These are phyloP conservation scores for Eucalyptus caleyi DNA, from an alignment of 345 rosid genomes.

Conservation along the genomic window DNA sequence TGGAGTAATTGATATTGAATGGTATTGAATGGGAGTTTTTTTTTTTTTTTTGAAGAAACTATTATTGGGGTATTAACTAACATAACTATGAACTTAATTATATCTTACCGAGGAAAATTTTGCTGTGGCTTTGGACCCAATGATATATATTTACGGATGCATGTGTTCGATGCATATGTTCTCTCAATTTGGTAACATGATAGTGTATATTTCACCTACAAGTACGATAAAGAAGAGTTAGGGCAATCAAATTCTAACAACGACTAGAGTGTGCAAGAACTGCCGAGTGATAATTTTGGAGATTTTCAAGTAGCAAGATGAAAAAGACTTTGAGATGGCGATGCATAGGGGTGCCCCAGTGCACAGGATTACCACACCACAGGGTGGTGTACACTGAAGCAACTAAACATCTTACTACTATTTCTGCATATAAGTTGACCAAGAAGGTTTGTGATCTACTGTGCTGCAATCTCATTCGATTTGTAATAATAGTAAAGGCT, in stretches of 20 bases:
- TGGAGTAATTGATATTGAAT: not conserved
- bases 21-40: not conserved
- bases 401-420: not conserved
- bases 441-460: not conserved
- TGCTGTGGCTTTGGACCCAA: too few species aligned
- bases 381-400: not conserved
- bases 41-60: too few species aligned
- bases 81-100: too few species aligned
- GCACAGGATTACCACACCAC: not conserved
- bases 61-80: not conserved
- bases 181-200: too few species aligned
- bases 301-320: conserved; percentile 88
- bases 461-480: not conserved
- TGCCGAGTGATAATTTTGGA: conserved; percentile 78
- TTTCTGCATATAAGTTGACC: not conserved
- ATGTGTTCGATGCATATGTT: too few species aligned
- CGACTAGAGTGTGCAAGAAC: conserved; percentile 24
- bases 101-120: too few species aligned
- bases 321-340: not conserved
- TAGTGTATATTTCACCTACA: too few species aligned
- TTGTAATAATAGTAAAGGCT: not conserved
- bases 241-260: conserved; percentile 12
- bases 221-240: not conserved
- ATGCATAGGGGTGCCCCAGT: not conserved
- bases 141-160: too few species aligned